Evolutionary conservation across 2,329 filamentous ascomycete species (phyloP), one percentile per base, ranked within the genome.

Genomic region (Talaromyces amestolkiae): DNA sequence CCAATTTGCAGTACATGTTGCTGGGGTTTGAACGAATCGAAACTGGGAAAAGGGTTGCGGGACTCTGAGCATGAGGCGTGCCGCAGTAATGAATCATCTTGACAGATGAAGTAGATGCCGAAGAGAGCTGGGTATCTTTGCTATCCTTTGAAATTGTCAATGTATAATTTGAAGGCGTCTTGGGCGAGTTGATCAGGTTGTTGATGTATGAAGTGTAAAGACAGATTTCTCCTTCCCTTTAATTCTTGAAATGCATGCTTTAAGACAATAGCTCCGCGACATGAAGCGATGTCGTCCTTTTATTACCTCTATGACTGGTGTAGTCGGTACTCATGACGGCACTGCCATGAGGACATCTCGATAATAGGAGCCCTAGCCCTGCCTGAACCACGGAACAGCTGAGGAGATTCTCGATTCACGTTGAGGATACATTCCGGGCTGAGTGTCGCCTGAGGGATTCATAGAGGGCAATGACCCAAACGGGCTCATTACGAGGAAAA

Each of bases 381-480:
- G 22, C 31, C n/a, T 56, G 5, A 19, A 39, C 53, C 33, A 56
- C 33, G 11, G 53, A 19, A 37, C 33, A 56, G 33, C 53, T 56
- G 53, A 56, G 31, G 22, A n/a, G 17, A 19, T 37, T 31, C 9
- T 54, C 31, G 37, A 10, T 15, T 10, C 17, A 54, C 51, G 19
- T n/a, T 22, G 31, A 56, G 10, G 33, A 56, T 56, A 4, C 53
- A 56, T 56, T 56, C 53, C 51, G n/a, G 31, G 27, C 31, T 7
- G 9, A 35, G n/a, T 37, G n/a, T 54, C 24, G 17, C 27, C 27
- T 54, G 27, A 35, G 49, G 27, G 49, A 56, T 22, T 17, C 51
- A 56, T 56, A 39, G 31, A 56, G 53, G 49, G 49, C 49, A 53
- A 39, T 22, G 27, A 54, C 39, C 45, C 58, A 31, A 35, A 37